Conservation (phyloP, 306 rosid species). For the Hippophae tibetana region DNA sequence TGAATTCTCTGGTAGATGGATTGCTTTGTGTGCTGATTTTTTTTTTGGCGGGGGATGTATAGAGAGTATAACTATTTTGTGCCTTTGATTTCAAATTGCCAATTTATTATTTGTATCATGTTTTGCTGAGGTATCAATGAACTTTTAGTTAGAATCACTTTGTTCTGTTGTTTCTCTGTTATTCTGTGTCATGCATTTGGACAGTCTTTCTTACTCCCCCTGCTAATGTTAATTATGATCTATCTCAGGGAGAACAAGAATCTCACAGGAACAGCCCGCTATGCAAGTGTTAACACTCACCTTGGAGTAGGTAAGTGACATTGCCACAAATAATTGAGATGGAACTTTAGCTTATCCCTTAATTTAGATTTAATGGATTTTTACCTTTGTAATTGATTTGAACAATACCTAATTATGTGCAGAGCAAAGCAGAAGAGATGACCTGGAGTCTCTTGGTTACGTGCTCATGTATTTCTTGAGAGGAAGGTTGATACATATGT, state of each 20-base stretch:
- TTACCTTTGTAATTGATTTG: conserved; percentile 2
- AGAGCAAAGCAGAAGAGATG: conserved; percentile 99
- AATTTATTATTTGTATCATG: too few species aligned
- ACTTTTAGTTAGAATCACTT: not conserved
- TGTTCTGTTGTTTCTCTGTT: not conserved
- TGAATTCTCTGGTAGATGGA: too few species aligned
- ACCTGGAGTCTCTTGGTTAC: conserved; percentile 94
- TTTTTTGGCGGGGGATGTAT: too few species aligned
- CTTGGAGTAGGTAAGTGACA: conserved; percentile 83
- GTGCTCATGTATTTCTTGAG: conserved; percentile 95
- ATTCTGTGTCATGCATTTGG: too few species aligned
- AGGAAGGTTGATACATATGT: conserved; percentile 63
- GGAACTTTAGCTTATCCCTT: conserved; percentile 6
- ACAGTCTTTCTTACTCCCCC: too few species aligned
- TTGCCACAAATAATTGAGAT: conserved; percentile 15
- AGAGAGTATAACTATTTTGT: too few species aligned
- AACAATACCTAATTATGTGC: conserved; percentile 17
- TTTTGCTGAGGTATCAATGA: not conserved
- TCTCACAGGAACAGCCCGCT: conserved; percentile 99
- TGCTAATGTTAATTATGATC: not conserved
- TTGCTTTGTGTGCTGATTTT: too few species aligned
- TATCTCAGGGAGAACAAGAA: conserved; percentile 90
- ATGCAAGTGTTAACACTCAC: conserved; percentile 98
- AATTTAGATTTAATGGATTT: conserved; percentile 2
- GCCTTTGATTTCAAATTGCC: too few species aligned